phyloP scores from a whole-genome alignment of 139 green algal genomes.

The Micractinium sp. region DNA sequence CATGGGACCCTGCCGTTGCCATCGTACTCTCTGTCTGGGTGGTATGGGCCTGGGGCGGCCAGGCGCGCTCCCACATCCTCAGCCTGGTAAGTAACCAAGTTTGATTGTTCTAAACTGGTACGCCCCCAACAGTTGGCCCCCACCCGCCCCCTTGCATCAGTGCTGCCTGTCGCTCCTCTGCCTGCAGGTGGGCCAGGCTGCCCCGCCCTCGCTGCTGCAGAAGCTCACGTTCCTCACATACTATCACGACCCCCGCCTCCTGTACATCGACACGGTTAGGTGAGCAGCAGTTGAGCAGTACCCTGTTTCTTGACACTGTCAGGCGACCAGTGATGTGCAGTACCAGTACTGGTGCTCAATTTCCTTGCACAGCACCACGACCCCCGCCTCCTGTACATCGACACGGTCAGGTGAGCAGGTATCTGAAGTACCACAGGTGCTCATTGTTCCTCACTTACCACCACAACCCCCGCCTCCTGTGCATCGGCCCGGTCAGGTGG shows the following conservation, averaged over 20 bases:
- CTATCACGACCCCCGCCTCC: constrained; percentile 57
- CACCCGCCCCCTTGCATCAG: not conserved
- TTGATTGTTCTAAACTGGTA: too few relatives aligned
- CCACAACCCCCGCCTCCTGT: constrained; percentile 49
- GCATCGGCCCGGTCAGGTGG: constrained; percentile 70
- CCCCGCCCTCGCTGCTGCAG: constrained; percentile 39
- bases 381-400: constrained; percentile 53
- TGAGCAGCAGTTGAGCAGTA: not conserved
- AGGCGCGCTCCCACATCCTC: constrained; percentile 58
- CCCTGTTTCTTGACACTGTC: constrained; percentile 63
- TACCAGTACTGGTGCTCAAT: not conserved
- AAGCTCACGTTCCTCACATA: constrained; percentile 54
- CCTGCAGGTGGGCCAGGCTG: not conserved
- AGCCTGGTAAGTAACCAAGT: constrained; percentile 64
- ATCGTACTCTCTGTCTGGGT: constrained; percentile 64
- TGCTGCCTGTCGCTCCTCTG: not conserved
- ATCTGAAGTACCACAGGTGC: not conserved
- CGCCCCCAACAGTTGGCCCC: too few relatives aligned
- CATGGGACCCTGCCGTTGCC: constrained; percentile 59
- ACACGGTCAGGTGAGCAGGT: constrained; percentile 55
- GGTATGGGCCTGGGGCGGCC: constrained; percentile 54
- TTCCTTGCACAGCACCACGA: constrained; percentile 67
- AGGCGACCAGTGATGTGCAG: constrained; percentile 4
- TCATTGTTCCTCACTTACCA: constrained; percentile 64
- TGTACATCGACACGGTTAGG: constrained; percentile 66